Conservation (phyloP, 805 yeast genomes). For the Suhomyces kilbournensis region DNA sequence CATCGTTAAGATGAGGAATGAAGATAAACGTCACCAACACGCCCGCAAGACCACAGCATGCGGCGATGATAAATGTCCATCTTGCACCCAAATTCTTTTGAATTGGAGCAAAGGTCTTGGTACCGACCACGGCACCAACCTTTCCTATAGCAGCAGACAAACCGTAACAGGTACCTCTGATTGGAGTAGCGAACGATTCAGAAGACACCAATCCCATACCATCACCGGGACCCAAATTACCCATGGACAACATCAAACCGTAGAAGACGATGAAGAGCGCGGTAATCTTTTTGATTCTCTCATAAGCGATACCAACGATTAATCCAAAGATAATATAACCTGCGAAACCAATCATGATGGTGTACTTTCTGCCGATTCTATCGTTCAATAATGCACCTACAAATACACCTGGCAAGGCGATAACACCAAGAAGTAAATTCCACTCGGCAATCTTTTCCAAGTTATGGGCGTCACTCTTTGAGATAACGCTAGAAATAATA, state of each 20-base stretch:
- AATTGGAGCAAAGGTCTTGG: slow-evolving; percentile 68
- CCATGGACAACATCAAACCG: slow-evolving; percentile 66
- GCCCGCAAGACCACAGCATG: slow-evolving; percentile 66
- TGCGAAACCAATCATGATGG: slow-evolving; percentile 65
- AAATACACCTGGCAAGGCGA: slow-evolving; percentile 71
- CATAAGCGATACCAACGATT: slow-evolving; percentile 64
- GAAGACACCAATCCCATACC: slow-evolving; percentile 67
- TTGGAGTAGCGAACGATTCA: slow-evolving; percentile 72
- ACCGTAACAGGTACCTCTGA: slow-evolving; percentile 75
- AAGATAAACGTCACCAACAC: slow-evolving; percentile 56
- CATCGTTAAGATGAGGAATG: slow-evolving; percentile 67
- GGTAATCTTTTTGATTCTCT: slow-evolving; percentile 52
- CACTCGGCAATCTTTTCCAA: slow-evolving; percentile 66
- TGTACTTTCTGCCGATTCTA: slow-evolving; percentile 65
- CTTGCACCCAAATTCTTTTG: slow-evolving; percentile 58
- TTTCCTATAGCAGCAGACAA: slow-evolving; percentile 77
- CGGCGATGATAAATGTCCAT: slow-evolving; percentile 82
- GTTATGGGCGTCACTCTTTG: slow-evolving; percentile 26
- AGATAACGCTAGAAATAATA: slow-evolving; percentile 53
- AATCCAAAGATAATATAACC: slow-evolving; percentile 73
- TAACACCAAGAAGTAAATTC: slow-evolving; percentile 62
- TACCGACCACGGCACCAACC: slow-evolving; percentile 83
- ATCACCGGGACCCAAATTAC: slow-evolving; percentile 79
- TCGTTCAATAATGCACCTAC: slow-evolving; percentile 68
- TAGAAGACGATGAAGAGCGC: slow-evolving; percentile 68